These are phyloP conservation scores for Euphorbia schlechtendalii DNA, from an alignment of 441 rosid species.

Conservation along the genomic window DNA sequence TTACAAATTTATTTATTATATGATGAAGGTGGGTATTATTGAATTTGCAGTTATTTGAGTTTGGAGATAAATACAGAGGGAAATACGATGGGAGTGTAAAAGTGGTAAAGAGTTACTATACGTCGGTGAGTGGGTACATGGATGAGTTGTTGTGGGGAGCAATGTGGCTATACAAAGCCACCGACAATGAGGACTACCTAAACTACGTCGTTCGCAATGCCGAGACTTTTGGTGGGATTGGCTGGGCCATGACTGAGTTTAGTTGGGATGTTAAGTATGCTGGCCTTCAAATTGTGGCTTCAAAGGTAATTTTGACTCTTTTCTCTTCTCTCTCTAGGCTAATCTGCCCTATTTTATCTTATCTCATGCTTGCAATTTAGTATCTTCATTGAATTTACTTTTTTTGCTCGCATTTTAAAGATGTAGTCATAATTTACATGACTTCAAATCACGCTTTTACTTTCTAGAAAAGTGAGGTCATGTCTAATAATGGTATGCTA, in stretches of 20 bases:
- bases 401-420: constrained; percentile 16
- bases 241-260: constrained; percentile 94
- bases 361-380: neutral
- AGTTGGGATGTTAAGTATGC: constrained; percentile 99
- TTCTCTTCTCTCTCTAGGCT: neutral
- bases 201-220: constrained; percentile 59
- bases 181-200: constrained; percentile 67
- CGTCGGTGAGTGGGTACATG: constrained; percentile 94
- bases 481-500: constrained; percentile 22
- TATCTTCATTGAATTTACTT: neutral
- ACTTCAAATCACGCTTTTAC: constrained; percentile 23
- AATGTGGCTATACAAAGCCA: constrained; percentile 89
- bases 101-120: constrained; percentile 77
- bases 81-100: constrained; percentile 67
- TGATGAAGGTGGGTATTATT: neutral
- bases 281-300: constrained; percentile 72
- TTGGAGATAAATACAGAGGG: constrained; percentile 74
- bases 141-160: constrained; percentile 97
- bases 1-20: too few species aligned
- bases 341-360: too few species aligned
- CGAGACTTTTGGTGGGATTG: constrained; percentile 63
- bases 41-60: constrained; percentile 64
- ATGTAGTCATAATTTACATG: too few species aligned
- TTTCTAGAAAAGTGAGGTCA: constrained; percentile 8
- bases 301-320: constrained; percentile 63